phyloP scores from a whole-genome alignment of 768 basidiomycete species.

The Trametes sanguinea region DNA sequence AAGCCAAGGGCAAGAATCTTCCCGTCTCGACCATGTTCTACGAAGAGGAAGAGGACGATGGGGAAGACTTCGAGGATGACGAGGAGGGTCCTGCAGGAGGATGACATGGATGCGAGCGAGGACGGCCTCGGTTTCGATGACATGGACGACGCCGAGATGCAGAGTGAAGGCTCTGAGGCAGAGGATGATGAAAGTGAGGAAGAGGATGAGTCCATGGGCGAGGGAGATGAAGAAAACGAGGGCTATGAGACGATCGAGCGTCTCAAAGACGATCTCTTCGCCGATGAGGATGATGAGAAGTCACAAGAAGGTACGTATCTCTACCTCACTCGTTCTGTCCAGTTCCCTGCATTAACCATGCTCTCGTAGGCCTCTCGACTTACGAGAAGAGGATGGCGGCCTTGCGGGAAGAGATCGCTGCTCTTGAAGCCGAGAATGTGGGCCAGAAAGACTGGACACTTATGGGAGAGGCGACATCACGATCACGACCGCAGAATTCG shows the following conservation, averaged over 20 bases:
- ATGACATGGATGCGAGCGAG: constrained; percentile 24
- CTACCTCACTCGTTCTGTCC: background rate
- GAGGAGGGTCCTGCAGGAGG: constrained; percentile 25
- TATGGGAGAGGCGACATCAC: constrained; percentile 85
- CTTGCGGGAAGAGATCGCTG: constrained; percentile 75
- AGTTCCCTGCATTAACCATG: background rate
- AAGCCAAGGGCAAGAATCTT: constrained; percentile 65
- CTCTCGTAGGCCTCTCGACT: constrained; percentile 59
- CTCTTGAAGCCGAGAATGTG: constrained; percentile 85
- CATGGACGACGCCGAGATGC: constrained; percentile 32
- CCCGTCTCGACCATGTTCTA: constrained; percentile 48
- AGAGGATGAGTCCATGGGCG: constrained; percentile 17
- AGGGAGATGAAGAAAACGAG: constrained; percentile 28
- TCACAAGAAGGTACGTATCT: constrained; percentile 17
- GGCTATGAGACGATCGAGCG: constrained; percentile 59
- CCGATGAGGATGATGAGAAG: constrained; percentile 61
- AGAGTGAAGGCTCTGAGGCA: constrained; percentile 32
- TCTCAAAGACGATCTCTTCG: constrained; percentile 78
- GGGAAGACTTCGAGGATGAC: constrained; percentile 37
- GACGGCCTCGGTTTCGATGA: constrained; percentile 35
- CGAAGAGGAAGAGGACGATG: constrained; percentile 45
- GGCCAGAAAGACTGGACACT: constrained; percentile 90
- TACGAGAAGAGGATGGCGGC: constrained; percentile 79
- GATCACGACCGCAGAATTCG: constrained; percentile 85
- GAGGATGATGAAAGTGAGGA: constrained; percentile 32